A percentile compares a stretch with the other conserved stretches of the same genome.
phyloP scores from a whole-genome alignment of 2,329 filamentous ascomycete genomes.

The Trematosphaeria pertusa region DNA sequence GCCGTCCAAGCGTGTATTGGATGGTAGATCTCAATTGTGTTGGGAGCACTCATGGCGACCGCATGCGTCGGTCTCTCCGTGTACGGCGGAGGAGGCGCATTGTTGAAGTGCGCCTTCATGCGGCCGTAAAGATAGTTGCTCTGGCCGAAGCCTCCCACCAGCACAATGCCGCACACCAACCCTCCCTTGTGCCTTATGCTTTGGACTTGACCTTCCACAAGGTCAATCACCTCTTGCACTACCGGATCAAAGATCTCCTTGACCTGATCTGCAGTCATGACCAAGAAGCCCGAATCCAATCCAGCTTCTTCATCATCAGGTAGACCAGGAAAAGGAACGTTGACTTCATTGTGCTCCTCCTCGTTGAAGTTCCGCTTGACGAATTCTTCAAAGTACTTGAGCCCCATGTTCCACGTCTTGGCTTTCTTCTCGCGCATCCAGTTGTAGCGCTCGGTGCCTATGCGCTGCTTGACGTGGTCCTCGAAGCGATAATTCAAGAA shows the following conservation, averaged over 20 bases:
- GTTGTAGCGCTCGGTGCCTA: slow-evolving; percentile 72
- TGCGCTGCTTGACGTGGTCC: slow-evolving; percentile 72
- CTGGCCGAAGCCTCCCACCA: slow-evolving; percentile 83
- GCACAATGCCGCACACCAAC: slow-evolving; percentile 69
- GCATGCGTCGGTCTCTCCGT: slow-evolving; percentile 75
- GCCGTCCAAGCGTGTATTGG: slow-evolving; percentile 83
- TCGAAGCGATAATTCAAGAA: slow-evolving; percentile 84
- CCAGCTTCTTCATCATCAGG: slow-evolving; percentile 78
- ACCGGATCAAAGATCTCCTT: slow-evolving; percentile 79
- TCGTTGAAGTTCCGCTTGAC: slow-evolving; percentile 85
- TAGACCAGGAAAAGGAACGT: slow-evolving; percentile 78
- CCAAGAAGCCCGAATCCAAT: slow-evolving; percentile 77
- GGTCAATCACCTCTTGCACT: slow-evolving; percentile 60
- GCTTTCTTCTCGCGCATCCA: slow-evolving; percentile 79
- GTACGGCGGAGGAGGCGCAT: slow-evolving; percentile 61
- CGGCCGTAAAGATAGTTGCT: slow-evolving; percentile 75
- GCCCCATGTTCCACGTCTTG: slow-evolving; percentile 76
- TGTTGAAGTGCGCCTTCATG: slow-evolving; percentile 72
- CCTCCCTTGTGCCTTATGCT: slow-evolving; percentile 49
- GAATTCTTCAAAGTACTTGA: slow-evolving; percentile 83
- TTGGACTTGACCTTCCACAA: slow-evolving; percentile 54
- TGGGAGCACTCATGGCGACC: slow-evolving; percentile 57
- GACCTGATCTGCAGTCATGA: slow-evolving; percentile 73
- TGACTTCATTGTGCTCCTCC: slow-evolving; percentile 77
- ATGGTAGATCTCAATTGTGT: slow-evolving; percentile 79